Evolutionary conservation across 106 monocot genomes (phyloP).

Genomic region (Ottelia alismoides): DNA sequence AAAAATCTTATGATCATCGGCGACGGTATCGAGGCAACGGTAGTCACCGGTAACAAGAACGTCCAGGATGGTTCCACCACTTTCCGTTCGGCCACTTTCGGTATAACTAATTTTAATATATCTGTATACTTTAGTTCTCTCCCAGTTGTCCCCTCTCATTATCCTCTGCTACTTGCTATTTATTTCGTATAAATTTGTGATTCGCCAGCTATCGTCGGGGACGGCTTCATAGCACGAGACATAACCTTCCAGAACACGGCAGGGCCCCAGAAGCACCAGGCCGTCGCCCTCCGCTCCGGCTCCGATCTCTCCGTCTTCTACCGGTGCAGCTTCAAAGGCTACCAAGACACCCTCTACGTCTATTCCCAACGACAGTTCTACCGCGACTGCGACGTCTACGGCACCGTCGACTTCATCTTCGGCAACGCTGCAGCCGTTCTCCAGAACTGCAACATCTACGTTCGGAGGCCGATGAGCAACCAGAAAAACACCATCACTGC

Average conservation of each 20-base stretch:
- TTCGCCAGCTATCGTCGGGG: background rate
- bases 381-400: slow-evolving; percentile 7
- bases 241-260: slow-evolving; percentile 12
- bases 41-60: slow-evolving; percentile 12
- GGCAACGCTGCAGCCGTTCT: slow-evolving; percentile 3
- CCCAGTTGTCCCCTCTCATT: background rate
- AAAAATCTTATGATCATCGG: slow-evolving; percentile 17
- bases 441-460: slow-evolving; percentile 10
- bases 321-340: slow-evolving; percentile 7
- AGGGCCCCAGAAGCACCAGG: slow-evolving; percentile 6
- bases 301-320: slow-evolving; percentile 5
- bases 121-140: background rate
- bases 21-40: slow-evolving; percentile 7
- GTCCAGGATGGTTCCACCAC: slow-evolving; percentile 14
- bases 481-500: slow-evolving; percentile 10
- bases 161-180: background rate
- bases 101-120: background rate
- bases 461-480: slow-evolving; percentile 5
- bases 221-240: slow-evolving; percentile 4
- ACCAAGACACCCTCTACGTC: slow-evolving; percentile 7
- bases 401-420: slow-evolving; percentile 13
- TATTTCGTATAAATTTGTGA: background rate
- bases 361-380: slow-evolving; percentile 7
- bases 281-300: slow-evolving; percentile 5
- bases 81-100: slow-evolving; percentile 10